Evolutionary conservation across 257 asterid species (phyloP).

Genomic region (Solanum virginianum): DNA sequence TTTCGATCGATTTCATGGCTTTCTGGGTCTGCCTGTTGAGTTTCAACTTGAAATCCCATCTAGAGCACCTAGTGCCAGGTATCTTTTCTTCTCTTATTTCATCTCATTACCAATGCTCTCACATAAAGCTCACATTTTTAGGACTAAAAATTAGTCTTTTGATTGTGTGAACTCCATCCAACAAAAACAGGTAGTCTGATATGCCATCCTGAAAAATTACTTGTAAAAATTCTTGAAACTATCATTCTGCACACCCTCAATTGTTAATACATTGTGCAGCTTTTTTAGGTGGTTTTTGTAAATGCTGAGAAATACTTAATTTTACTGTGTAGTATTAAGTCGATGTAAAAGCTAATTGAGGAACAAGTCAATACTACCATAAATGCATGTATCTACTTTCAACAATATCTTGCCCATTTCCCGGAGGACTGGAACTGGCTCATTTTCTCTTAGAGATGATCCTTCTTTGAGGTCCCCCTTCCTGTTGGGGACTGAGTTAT

Average conservation of each 20-base stretch:
- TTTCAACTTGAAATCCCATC: constrained; percentile 78
- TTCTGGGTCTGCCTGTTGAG: constrained; percentile 90
- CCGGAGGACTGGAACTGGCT: background rate
- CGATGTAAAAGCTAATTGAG: background rate
- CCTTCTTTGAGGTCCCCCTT: background rate
- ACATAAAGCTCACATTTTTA: background rate
- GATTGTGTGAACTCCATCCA: background rate
- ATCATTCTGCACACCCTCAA: background rate
- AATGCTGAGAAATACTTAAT: background rate
- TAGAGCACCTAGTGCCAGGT: constrained; percentile 97
- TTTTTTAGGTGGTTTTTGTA: background rate
- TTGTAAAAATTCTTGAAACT: background rate
- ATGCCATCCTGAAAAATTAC: background rate
- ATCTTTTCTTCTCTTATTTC: background rate
- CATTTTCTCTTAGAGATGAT: background rate
- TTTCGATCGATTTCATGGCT: constrained; percentile 84
- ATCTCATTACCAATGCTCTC: background rate
- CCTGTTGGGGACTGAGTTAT: background rate
- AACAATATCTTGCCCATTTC: background rate
- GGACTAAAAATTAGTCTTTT: background rate
- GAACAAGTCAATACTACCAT: background rate
- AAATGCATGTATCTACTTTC: background rate
- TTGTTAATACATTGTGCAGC: background rate
- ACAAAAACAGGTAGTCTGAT: no score
- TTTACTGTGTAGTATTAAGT: background rate